These are phyloP conservation scores for Xylariales sp. DNA, from an alignment of 2,329 filamentous ascomycete genomes.

Conservation along the genomic window DNA sequence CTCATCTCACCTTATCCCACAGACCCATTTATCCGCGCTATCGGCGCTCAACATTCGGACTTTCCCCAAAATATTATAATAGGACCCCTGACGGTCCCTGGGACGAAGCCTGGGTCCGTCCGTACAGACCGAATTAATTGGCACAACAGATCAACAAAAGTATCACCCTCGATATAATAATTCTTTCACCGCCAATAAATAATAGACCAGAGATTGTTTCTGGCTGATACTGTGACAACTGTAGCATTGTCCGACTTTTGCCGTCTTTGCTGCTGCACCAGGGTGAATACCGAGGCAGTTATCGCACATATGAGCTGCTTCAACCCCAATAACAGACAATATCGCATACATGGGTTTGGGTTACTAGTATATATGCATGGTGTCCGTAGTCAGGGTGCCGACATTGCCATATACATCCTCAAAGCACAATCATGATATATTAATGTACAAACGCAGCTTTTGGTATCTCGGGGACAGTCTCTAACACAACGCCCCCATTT, in stretches of 20 bases:
- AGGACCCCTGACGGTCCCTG: slow-evolving; percentile 1
- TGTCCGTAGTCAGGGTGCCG: slow-evolving; percentile 13
- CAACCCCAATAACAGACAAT: background rate
- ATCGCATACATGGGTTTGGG: too few species aligned
- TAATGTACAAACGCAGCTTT: slow-evolving; percentile 52
- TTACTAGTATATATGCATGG: background rate
- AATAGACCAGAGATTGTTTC: background rate
- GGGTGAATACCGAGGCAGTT: background rate
- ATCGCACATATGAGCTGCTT: too few species aligned
- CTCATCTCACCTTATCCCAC: slow-evolving; percentile 22
- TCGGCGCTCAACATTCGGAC: slow-evolving; percentile 46
- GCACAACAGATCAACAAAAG: too few species aligned
- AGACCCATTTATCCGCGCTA: slow-evolving; percentile 32
- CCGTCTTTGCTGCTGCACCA: background rate
- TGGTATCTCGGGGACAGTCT: slow-evolving; percentile 51
- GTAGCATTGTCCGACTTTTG: background rate
- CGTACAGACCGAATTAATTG: too few species aligned
- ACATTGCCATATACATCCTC: slow-evolving; percentile 27
- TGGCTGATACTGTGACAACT: background rate
- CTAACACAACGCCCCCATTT: slow-evolving; percentile 45
- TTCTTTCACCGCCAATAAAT: background rate
- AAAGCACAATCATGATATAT: slow-evolving; percentile 47
- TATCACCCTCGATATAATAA: too few species aligned
- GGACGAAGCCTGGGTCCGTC: background rate
- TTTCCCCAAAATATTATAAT: slow-evolving; percentile 42